Base-by-base conservation (phyloP, 169 alveolate species). In the Sarcocystis neurona region DNA sequence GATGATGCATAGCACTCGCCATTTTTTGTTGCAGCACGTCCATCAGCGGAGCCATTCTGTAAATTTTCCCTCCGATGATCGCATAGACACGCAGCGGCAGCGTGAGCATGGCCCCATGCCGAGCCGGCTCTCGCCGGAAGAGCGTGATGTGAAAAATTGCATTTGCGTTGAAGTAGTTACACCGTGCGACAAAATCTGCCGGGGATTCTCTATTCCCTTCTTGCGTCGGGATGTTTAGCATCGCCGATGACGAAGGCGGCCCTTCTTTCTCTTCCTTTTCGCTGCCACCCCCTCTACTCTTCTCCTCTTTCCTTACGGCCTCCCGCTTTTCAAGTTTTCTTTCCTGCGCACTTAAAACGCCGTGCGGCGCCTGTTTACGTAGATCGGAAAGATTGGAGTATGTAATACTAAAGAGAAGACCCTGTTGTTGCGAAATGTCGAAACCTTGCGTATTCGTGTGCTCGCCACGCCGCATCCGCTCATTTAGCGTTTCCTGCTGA, bases 401-500 rank as follows among this genome's bases (percentile, higher is more conserved):
- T 27, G 82, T 39, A 18, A 72, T 53, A 6, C 58, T 39, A 30
- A 72, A 72, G 39, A 72, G 82, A n/a, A 32, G 56, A 15, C 82
- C 82, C 34, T 72, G 82, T 0, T 23, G 39, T 5, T 72, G 43
- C 37, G 82, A 15, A 47, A 27, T 48, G n/a, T n/a, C n/a, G n/a
- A 12, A 20, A 53, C 63, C 30, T 20, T 53, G 63, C 5, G 15
- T 12, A 5, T 46, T 37, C 39, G 10, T 12, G 39, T n/a, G 18
- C 68, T 77, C 85, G 48, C 70, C 85, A n/a, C 85, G 60, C 44
- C 68, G 85, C 43, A 77, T 5, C 12, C 70, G 66, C 85, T 77
- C 70, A 32, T 47, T 43, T 44, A 77, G 85, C 60, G 44, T 47
- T 8, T 43, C 60, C 10, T 68, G 10, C 5, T 43, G 50, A 43